Conservation (phyloP, 768 basidiomycete species). For the Sporobolomyces phaffii region DNA sequence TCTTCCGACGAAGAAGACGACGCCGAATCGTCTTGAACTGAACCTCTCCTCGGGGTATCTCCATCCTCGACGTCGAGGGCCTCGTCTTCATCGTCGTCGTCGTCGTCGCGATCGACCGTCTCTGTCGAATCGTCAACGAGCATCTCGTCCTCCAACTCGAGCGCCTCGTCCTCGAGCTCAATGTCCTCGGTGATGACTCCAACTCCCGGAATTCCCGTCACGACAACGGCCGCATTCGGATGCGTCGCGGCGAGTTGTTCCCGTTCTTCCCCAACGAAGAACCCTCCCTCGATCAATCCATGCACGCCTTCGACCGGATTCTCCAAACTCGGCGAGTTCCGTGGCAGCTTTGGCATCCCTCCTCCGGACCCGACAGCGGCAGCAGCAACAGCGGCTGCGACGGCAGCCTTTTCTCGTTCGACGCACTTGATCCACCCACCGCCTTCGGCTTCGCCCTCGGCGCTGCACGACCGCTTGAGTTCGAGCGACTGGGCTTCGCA, state of each 20-base stretch:
- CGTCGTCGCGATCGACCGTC: slow-evolving; percentile 3
- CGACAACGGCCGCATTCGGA: background rate
- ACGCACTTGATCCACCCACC: slow-evolving; percentile 39
- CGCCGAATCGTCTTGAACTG: slow-evolving; percentile 2
- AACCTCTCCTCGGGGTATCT: slow-evolving; percentile 6
- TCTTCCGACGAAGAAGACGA: background rate
- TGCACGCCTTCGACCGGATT: slow-evolving; percentile 38
- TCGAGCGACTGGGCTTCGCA: slow-evolving; percentile 30
- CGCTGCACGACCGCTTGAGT: slow-evolving; percentile 23
- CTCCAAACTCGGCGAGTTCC: slow-evolving; percentile 23
- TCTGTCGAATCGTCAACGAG: slow-evolving; percentile 30
- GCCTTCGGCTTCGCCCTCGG: slow-evolving; percentile 16
- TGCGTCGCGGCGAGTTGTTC: slow-evolving; percentile 20
- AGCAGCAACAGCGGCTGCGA: background rate
- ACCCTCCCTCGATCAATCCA: slow-evolving; percentile 35
- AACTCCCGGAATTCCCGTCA: background rate
- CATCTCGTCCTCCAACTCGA: slow-evolving; percentile 19
- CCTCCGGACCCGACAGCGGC: background rate
- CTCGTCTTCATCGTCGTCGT: background rate
- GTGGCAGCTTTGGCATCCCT: background rate
- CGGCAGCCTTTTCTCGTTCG: slow-evolving; percentile 21
- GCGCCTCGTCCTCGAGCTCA: slow-evolving; percentile 1
- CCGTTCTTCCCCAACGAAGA: slow-evolving; percentile 28
- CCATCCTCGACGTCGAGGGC: background rate
- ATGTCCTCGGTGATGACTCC: slow-evolving; percentile 11